Evolutionary conservation across 2,329 filamentous ascomycete genomes (phyloP), one percentile per base, ranked within the genome.

Genomic region (Raffaelea albimanens): DNA sequence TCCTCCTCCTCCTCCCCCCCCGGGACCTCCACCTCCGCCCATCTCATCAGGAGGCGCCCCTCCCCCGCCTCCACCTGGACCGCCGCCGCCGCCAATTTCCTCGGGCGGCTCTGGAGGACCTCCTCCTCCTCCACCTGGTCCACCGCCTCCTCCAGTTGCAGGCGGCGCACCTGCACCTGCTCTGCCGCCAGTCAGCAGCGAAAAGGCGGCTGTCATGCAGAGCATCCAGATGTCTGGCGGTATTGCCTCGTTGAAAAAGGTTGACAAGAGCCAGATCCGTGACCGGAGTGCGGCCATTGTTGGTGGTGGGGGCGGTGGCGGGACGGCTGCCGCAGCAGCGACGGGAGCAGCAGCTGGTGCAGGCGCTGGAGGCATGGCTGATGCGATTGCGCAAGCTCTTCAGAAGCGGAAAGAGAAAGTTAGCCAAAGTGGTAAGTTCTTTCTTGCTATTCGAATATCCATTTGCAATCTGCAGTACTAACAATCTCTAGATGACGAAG

Each of bases 341-440:
- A 75, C 21, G 63, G 73, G 40, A 63, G 70, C 44, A 63, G 69
- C 44, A 73, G 74, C 40, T 73, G 64, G 70, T 43, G 63, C 68
- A 43, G 74, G 74, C 39, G 74, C 71, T 18, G 75, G 78, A 11
- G 78, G 80, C 47, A 82, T 81, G 48, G 82, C 80, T 33, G 79
- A 96, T 75, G 87, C 88, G 20, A 87, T 85, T 68, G 90, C 88
- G 43, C 68, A 95, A 57, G 85, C 84, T 49, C 66, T 90, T 57
- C 80, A 83, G 60, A 85, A 87, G 68, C 77, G 91, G 64, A 96
- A 96, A 72, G 81, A 88, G 66, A 95, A 95, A 73, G 91, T 96
- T 63, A 87, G 87, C 68, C 84, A 87, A 63, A 95, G 87, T 73
- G 91, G 91, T 96, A 80, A 80, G 87, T 29, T 29, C 13, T 50